Base-by-base conservation (phyloP, 2,329 filamentous ascomycete genomes). In the Fusarium protoensiforme region DNA sequence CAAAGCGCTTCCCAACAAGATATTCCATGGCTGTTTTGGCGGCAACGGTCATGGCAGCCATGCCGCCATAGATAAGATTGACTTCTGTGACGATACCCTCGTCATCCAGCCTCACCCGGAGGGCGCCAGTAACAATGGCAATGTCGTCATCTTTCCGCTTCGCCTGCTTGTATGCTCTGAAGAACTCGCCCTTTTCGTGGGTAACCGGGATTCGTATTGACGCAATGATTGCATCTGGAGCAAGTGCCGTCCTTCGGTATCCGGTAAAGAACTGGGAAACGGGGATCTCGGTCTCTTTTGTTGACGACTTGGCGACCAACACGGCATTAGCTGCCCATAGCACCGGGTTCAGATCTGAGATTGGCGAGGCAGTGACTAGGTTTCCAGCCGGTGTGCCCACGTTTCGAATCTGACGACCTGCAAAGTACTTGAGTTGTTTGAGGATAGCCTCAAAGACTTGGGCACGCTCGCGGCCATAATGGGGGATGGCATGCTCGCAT, bases 91-190 rank as follows among this genome's bases (percentile, higher is more conserved):
- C 94, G 2, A 90, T 81, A 46, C 96, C 90, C 2, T 88, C 86
- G 3, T 93, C 88, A 41, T 92, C 89, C 4, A 98, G 83, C 7
- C 89, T 90, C 7, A 98, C 87, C 38, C 94, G 90, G 65, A 98
- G 83, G 1, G 96, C 95, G 31, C 93, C 91, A 57, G 97, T 98
- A 27, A 98, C 96, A 77, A 99, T 98, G 3, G 96, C 96, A 80
- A 99, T 98, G 80, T 99, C 96, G 78, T 99, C 96, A 77, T 99
- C 96, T 80, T 98, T 98, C 74, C 96, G 87, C 86, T 99, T 99
- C 1, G 96, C 91, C 81, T 98, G 96, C 83, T 99, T 99, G 83
- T 98, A 98, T 1, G 96, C 92, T 48, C 93, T 90, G 80, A 98
- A 92, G 79, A 92, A 94, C 80, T 98, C 96, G 5, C 93, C 92